A percentile compares a stretch with the other conserved stretches of the same genome.
These are phyloP conservation scores for Diddensiella santjacobensis DNA, from an alignment of 805 yeast species.

Conservation along the genomic window DNA sequence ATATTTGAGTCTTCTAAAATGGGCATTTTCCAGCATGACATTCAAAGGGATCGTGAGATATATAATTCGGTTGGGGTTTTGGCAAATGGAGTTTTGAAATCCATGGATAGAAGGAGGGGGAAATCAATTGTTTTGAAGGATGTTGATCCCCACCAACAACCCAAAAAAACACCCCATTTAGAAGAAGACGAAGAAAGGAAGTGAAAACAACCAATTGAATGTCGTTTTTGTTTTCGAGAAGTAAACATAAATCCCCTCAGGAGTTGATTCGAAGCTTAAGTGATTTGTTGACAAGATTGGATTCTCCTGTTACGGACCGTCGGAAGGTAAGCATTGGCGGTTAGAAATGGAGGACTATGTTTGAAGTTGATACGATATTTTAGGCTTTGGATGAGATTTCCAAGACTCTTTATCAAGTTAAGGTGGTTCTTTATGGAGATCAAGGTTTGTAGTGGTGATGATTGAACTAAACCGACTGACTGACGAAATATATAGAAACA, in stretches of 20 bases:
- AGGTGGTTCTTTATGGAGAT: slow-evolving; percentile 65
- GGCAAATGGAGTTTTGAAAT: no score
- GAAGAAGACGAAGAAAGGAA: no score
- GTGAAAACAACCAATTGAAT: no score
- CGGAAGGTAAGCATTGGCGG: slow-evolving; percentile 39
- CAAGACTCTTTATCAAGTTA: slow-evolving; percentile 60
- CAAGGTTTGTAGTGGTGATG: slow-evolving; percentile 42
- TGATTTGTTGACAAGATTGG: slow-evolving; percentile 61
- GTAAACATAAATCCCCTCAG: slow-evolving; percentile 79
- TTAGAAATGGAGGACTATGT: no score
- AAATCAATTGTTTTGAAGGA: no score
- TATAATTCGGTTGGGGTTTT: no score
- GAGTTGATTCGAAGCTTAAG: slow-evolving; percentile 74
- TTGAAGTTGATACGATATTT: slow-evolving; percentile 20
- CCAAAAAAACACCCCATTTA: no score
- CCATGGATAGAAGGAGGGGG: no score
- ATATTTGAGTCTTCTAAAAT: no score
- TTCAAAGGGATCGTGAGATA: no score
- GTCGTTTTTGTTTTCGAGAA: slow-evolving; percentile 87
- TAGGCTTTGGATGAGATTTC: slow-evolving; percentile 71
- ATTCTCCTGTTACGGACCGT: slow-evolving; percentile 33
- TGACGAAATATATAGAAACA: slow-evolving; percentile 38
- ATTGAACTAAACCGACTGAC: slow-evolving; percentile 20
- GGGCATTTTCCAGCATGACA: no score
- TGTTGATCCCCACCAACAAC: no score